Conservation (phyloP, 2,329 filamentous ascomycete genomes). For the Rhytidhysteron rufulum region DNA sequence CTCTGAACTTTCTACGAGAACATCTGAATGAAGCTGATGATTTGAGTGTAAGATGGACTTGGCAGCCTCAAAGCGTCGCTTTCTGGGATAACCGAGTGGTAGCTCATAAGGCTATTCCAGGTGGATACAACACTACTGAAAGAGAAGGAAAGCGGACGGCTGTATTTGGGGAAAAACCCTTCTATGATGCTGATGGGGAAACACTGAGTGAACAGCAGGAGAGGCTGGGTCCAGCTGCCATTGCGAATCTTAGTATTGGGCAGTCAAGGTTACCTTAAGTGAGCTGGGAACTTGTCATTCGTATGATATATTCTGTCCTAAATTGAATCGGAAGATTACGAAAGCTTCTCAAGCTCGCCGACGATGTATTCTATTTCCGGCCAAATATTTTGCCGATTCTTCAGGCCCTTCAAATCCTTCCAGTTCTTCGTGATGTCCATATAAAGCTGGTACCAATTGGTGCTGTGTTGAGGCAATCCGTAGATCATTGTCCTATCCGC, state of each 20-base stretch:
- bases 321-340: too few species aligned
- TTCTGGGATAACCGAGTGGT: neutral
- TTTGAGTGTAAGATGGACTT: neutral
- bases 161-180: neutral
- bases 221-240: neutral
- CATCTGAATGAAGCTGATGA: slow-evolving; percentile 2
- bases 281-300: too few species aligned
- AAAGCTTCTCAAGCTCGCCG: too few species aligned
- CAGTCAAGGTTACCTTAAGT: neutral
- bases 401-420: slow-evolving; percentile 6
- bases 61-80: neutral
- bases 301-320: too few species aligned
- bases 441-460: slow-evolving; percentile 8
- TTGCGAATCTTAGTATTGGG: neutral
- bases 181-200: neutral
- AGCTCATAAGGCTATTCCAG: neutral
- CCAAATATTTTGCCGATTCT: slow-evolving; percentile 9
- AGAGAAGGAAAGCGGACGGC: neutral
- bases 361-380: slow-evolving; percentile 1
- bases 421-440: slow-evolving; percentile 6
- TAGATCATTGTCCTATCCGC: neutral
- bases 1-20: slow-evolving; percentile 16
- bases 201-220: neutral
- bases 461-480: slow-evolving; percentile 3
- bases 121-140: neutral